A percentile compares a stretch with the other conserved stretches of the same genome.
Evolutionary conservation across 2,329 filamentous ascomycete species (phyloP).

Genomic region (Didymella sp.): DNA sequence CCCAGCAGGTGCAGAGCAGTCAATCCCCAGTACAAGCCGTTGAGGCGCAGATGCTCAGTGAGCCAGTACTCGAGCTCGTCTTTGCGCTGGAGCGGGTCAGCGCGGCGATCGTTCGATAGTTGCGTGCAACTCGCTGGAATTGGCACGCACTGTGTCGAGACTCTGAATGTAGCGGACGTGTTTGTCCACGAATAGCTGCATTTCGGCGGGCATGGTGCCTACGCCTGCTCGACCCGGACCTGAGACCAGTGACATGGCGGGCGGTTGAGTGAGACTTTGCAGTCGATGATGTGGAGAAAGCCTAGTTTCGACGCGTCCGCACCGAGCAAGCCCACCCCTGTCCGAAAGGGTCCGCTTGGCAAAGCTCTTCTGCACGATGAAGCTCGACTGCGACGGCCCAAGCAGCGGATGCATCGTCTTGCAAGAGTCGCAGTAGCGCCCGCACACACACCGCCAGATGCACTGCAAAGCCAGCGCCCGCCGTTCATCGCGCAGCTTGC

Average conservation of each 20-base stretch:
- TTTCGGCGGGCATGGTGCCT: conserved; percentile 53
- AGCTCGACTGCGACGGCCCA: conserved; percentile 20
- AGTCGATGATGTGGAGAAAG: conserved; percentile 13
- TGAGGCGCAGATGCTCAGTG: conserved; percentile 93
- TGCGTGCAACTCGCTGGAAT: conserved; percentile 28
- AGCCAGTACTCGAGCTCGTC: conserved; percentile 98
- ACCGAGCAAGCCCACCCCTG: conserved; percentile 9
- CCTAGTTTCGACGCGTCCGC: conserved; percentile 16
- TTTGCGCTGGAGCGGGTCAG: conserved; percentile 68
- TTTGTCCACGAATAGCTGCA: conserved; percentile 64
- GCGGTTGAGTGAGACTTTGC: conserved; percentile 3
- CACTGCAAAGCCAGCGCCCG: neutral
- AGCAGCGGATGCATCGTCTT: conserved; percentile 21
- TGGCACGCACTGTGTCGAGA: conserved; percentile 75
- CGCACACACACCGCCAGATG: conserved; percentile 19
- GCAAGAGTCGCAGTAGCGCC: conserved; percentile 1
- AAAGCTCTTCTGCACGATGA: conserved; percentile 9
- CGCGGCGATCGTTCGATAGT: conserved; percentile 31
- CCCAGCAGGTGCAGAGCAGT: conserved; percentile 85
- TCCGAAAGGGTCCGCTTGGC: conserved; percentile 6
- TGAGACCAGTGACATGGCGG: conserved; percentile 65
- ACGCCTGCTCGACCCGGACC: conserved; percentile 62
- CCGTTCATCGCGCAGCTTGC: neutral
- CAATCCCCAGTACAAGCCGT: conserved; percentile 96
- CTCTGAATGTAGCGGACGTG: conserved; percentile 95